Evolutionary conservation across 306 rosid genomes (phyloP).

Genomic region (Cyamopsis tetragonoloba): DNA sequence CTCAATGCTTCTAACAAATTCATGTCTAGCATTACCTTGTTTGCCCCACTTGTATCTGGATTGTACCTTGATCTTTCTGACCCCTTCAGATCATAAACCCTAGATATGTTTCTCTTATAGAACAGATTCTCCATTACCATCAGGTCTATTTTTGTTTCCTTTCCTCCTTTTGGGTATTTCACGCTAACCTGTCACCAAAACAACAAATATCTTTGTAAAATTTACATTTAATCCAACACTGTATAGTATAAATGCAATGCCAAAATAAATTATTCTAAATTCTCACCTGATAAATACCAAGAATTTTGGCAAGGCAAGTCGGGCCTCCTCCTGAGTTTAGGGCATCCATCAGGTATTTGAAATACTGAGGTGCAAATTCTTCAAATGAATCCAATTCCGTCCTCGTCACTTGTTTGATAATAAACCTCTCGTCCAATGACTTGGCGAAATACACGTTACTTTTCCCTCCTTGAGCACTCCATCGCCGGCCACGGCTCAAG

Average conservation of each 20-base stretch:
- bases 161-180: constrained; percentile 84
- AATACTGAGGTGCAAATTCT: constrained; percentile 85
- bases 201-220: neutral
- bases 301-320: constrained; percentile 94
- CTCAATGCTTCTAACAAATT: constrained; percentile 84
- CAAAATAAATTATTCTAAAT: constrained; percentile 3
- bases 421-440: constrained; percentile 90
- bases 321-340: constrained; percentile 82
- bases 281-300: constrained; percentile 89
- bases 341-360: constrained; percentile 72
- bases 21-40: constrained; percentile 90
- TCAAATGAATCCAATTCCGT: constrained; percentile 91
- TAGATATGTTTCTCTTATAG: constrained; percentile 75
- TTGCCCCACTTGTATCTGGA: constrained; percentile 69
- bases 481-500: constrained; percentile 79
- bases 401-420: constrained; percentile 86
- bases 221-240: neutral
- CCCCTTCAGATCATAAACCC: constrained; percentile 96
- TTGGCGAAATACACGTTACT: constrained; percentile 97
- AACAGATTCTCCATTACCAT: constrained; percentile 99
- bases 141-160: constrained; percentile 85
- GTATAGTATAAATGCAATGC: neutral
- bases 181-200: constrained; percentile 61
- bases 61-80: constrained; percentile 94
- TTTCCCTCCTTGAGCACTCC: constrained; percentile 99